These are phyloP conservation scores for Neonothopanus nambi DNA, from an alignment of 1,284 basidiomycete genomes.

Conservation along the genomic window DNA sequence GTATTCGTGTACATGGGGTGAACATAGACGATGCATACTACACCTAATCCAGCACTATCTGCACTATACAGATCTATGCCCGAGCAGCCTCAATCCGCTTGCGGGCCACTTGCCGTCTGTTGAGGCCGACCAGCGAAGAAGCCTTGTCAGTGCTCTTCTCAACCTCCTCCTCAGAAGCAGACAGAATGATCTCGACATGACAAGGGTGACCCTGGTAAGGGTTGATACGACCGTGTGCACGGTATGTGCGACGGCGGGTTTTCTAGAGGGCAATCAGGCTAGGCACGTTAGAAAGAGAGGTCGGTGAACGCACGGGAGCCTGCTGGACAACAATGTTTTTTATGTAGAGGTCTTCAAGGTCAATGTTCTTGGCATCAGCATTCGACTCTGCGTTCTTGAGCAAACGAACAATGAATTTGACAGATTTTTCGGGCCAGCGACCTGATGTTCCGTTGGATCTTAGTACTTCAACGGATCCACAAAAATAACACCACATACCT, in stretches of 20 bases:
- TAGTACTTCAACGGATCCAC: neutral
- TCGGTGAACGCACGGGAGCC: constrained; percentile 74
- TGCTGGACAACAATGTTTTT: constrained; percentile 99
- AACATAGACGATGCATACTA: constrained; percentile 17
- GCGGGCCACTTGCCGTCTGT: constrained; percentile 81
- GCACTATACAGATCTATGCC: constrained; percentile 30
- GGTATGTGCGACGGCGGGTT: constrained; percentile 99
- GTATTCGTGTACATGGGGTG: constrained; percentile 13
- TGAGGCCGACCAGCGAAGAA: constrained; percentile 60
- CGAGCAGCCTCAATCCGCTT: constrained; percentile 82
- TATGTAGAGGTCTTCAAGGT: constrained; percentile 90
- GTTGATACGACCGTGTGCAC: constrained; percentile 95
- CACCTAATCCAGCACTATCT: constrained; percentile 3
- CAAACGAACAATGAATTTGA: constrained; percentile 92
- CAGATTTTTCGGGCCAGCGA: constrained; percentile 99
- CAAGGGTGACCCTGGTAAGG: constrained; percentile 90
- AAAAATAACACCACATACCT: constrained; percentile 53
- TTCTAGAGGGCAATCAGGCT: constrained; percentile 53
- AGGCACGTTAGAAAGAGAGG: neutral
- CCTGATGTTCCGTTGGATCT: constrained; percentile 49
- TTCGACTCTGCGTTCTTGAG: constrained; percentile 99
- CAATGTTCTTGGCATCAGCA: constrained; percentile 96
- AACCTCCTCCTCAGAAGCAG: constrained; percentile 77
- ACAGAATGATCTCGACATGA: constrained; percentile 94
- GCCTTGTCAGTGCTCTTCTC: constrained; percentile 88